phyloP scores from a whole-genome alignment of 2,329 filamentous ascomycete species.

The Phaeosphaeriaceae sp. region DNA sequence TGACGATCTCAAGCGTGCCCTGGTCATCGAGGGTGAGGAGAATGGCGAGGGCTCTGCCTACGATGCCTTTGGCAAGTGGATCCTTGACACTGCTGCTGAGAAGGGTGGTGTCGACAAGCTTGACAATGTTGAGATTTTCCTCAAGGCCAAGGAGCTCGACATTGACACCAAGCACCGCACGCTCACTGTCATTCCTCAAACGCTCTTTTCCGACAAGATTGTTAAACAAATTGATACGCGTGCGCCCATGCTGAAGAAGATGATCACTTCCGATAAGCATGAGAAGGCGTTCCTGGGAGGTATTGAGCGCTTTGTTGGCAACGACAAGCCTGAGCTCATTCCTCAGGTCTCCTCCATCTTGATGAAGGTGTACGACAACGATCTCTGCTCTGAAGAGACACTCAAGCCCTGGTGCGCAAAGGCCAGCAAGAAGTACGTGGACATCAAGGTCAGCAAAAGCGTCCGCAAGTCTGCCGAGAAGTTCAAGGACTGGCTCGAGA shows the following conservation, averaged over 20 bases:
- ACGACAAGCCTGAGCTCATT: slow-evolving; percentile 80
- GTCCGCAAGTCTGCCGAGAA: slow-evolving; percentile 93
- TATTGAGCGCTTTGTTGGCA: slow-evolving; percentile 89
- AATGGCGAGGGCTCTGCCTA: slow-evolving; percentile 84
- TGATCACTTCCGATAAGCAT: slow-evolving; percentile 89
- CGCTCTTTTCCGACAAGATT: slow-evolving; percentile 90
- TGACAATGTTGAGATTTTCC: slow-evolving; percentile 87
- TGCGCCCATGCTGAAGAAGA: slow-evolving; percentile 87
- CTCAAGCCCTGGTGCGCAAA: slow-evolving; percentile 91
- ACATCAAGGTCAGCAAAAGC: slow-evolving; percentile 87
- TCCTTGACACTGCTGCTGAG: slow-evolving; percentile 75
- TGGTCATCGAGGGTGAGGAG: slow-evolving; percentile 82
- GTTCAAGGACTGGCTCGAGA: slow-evolving; percentile 88
- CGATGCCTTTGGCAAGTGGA: slow-evolving; percentile 92
- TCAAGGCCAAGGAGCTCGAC: slow-evolving; percentile 95
- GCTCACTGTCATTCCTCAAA: slow-evolving; percentile 88
- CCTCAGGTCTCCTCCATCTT: slow-evolving; percentile 83
- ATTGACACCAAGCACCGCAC: slow-evolving; percentile 96
- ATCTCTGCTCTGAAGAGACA: slow-evolving; percentile 86
- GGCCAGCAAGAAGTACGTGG: slow-evolving; percentile 98
- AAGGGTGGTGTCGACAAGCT: slow-evolving; percentile 77
- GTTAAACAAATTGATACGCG: slow-evolving; percentile 85
- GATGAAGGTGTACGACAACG: slow-evolving; percentile 87
- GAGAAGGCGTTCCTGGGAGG: slow-evolving; percentile 95
- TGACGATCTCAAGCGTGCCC: slow-evolving; percentile 91